Percentiles rank a stretch among this genome's conserved stretches.
These are phyloP conservation scores for Quercus berberidifolia DNA, from an alignment of 306 rosid genomes.

Conservation along the genomic window DNA sequence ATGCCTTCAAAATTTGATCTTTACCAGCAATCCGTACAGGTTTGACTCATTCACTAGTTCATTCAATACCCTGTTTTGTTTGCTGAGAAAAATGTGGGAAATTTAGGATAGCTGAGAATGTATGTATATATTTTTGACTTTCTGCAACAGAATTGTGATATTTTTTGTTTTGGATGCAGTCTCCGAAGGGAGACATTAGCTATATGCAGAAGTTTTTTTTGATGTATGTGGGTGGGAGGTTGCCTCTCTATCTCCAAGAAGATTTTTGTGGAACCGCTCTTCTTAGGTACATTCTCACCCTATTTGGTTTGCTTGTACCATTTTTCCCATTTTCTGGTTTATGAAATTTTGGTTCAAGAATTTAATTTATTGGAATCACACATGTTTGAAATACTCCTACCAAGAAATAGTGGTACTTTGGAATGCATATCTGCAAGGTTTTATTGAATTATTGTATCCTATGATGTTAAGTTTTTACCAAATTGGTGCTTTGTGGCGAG, in stretches of 20 bases:
- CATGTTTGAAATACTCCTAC: neutral
- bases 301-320: neutral
- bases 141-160: constrained; percentile 2
- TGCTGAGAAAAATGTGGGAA: constrained; percentile 1
- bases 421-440: neutral
- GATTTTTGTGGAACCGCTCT: constrained; percentile 93
- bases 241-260: constrained; percentile 87
- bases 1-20: constrained; percentile 79
- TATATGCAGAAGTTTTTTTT: constrained; percentile 87
- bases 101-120: neutral
- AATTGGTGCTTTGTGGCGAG: neutral
- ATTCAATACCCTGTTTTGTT: neutral
- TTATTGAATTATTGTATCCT: neutral
- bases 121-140: neutral
- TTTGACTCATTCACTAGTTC: constrained; percentile 23
- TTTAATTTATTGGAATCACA: neutral
- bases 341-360: neutral
- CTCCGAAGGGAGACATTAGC: constrained; percentile 91
- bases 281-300: constrained; percentile 52
- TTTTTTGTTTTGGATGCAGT: constrained; percentile 40
- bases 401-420: neutral
- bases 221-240: constrained; percentile 85
- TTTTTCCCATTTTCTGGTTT: neutral
- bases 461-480: neutral
- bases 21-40: constrained; percentile 93